Base-by-base conservation (phyloP, 306 rosid genomes). In the Sindora glabra region DNA sequence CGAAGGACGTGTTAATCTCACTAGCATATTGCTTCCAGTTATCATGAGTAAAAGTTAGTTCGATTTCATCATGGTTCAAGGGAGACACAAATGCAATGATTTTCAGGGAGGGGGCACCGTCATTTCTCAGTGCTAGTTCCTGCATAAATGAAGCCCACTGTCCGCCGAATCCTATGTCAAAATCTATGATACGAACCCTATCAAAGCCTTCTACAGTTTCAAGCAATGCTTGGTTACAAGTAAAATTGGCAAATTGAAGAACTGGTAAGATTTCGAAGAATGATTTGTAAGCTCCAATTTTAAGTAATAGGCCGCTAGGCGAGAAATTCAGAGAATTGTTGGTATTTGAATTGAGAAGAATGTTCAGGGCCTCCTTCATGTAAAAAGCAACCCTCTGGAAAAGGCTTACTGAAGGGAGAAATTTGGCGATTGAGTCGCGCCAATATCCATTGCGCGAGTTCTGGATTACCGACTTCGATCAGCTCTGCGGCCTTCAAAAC, bases 361-460 rank as follows among this genome's bases (percentile, higher is more conserved):
- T 61, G 26, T 80, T 84, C 72, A 91, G 68, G 52, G 98, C 96
- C 74, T 91, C 98, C 83, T 83, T 88, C 69, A 83, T 71, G 59
- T 86, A 88, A 22, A 83, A 88, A 78, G 98, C 86, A 78, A 95
- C 95, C 96, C 96, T 86, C 16, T 79, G 96, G 55, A 85, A n/a
- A 86, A 72, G 96, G 98, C 89, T 79, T 91, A 40, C 96, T 92
- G 60, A 76, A 68, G 11, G 98, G 92, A 65, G 96, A 79, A 75
- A 91, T 89, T 78, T 83, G 96, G 84, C 88, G 98, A 91, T 91
- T 91, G 98, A 91, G 98, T 95, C 98, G 96, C 98, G 98, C 98
- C 96, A 91, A 91, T 91, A 91, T 91, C 98, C 88, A 96, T 72
- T 83, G 96, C 96, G 96, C 98, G 83, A 67, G 88, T 67, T 67